phyloP scores from a whole-genome alignment of 345 rosid species.

The Populus euphratica region DNA sequence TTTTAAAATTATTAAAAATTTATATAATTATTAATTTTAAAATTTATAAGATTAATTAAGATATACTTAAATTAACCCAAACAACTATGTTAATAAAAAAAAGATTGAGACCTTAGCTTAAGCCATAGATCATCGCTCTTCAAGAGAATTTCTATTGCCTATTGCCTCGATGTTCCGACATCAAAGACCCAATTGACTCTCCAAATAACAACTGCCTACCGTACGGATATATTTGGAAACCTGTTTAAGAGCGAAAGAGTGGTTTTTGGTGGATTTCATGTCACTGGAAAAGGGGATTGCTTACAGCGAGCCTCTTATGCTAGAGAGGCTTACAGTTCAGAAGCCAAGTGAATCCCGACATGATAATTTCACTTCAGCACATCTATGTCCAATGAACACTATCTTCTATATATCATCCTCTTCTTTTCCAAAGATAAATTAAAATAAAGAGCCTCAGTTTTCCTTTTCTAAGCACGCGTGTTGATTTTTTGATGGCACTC shows the following conservation, averaged over 20 bases:
- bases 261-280: constrained; percentile 16
- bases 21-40: too few species aligned
- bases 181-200: too few species aligned
- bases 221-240: too few species aligned
- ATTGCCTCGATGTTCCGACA: too few species aligned
- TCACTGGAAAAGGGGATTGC: neutral
- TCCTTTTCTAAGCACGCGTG: constrained; percentile 25
- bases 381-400: neutral
- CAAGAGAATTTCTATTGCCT: neutral
- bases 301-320: too few species aligned
- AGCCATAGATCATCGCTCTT: neutral
- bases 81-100: too few species aligned
- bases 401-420: neutral
- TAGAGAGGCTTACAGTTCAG: constrained; percentile 4
- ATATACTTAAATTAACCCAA: too few species aligned
- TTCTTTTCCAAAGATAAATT: neutral
- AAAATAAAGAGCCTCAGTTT: neutral
- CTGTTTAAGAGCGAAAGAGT: neutral
- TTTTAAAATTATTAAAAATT: too few species aligned
- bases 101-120: too few species aligned
- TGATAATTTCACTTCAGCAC: constrained; percentile 16
- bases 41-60: too few species aligned
- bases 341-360: constrained; percentile 11
- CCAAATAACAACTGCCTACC: too few species aligned
- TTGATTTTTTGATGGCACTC: neutral